Evolutionary conservation across 805 yeast genomes (phyloP).

Genomic region (Monosporozyma servazzii): DNA sequence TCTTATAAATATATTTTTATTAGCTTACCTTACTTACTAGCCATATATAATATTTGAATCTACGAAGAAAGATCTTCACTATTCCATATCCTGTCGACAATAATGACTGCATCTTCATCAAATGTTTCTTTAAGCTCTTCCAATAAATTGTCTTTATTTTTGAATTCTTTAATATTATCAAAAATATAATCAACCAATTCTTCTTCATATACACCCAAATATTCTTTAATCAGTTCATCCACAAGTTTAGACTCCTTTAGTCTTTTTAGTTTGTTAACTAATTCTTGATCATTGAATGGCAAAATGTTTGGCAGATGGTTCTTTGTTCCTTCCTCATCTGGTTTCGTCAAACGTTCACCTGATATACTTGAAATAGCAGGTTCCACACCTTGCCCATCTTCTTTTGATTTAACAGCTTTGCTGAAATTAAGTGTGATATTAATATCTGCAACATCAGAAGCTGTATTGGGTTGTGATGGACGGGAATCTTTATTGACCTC

Average conservation of each 20-base stretch:
- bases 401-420: not conserved
- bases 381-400: conserved; percentile 2
- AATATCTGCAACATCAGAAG: conserved; percentile 2
- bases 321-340: not conserved
- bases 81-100: conserved; percentile 25
- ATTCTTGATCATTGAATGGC: conserved; percentile 10
- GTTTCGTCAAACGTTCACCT: not conserved
- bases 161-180: conserved; percentile 21
- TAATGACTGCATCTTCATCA: conserved; percentile 25
- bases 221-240: conserved; percentile 26
- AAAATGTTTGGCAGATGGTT: conserved; percentile 5
- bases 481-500: not conserved
- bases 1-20: not conserved
- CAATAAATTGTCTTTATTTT: conserved; percentile 15
- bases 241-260: conserved; percentile 17
- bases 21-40: not conserved
- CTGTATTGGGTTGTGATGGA: not conserved
- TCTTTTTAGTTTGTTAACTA: conserved; percentile 9
- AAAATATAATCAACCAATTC: conserved; percentile 27
- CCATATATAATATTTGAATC: not conserved
- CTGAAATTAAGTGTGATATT: conserved; percentile 15
- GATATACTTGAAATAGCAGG: not conserved
- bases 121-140: conserved; percentile 27
- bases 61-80: conserved; percentile 5
- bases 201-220: conserved; percentile 27